These are phyloP conservation scores for Talaromyces wortmannii DNA, from an alignment of 495 filamentous ascomycete species.

Conservation along the genomic window DNA sequence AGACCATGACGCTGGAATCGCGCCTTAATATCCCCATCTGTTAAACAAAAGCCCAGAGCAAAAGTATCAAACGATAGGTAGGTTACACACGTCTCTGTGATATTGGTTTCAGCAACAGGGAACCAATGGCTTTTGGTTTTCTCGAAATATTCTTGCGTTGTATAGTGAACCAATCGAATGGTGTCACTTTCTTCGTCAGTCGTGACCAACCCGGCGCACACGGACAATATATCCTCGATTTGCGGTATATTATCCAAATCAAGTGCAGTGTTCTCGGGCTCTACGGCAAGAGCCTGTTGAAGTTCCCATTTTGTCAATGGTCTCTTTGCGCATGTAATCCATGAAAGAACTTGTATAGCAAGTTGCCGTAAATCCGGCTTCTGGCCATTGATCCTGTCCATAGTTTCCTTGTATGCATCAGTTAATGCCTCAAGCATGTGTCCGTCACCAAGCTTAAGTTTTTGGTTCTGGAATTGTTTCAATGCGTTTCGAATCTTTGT, in stretches of 20 bases:
- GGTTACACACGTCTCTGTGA: slow-evolving; percentile 8
- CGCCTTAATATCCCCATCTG: background rate
- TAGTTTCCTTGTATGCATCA: slow-evolving; percentile 12
- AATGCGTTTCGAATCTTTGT: background rate
- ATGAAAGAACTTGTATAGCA: slow-evolving; percentile 15
- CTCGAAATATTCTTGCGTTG: slow-evolving; percentile 36
- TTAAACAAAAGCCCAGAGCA: slow-evolving; percentile 6
- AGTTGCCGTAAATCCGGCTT: slow-evolving; percentile 23
- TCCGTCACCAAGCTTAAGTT: background rate
- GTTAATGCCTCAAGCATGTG: slow-evolving; percentile 7
- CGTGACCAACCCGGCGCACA: slow-evolving; percentile 27
- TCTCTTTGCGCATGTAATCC: slow-evolving; percentile 22
- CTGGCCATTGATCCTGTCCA: slow-evolving; percentile 16
- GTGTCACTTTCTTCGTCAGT: slow-evolving; percentile 36
- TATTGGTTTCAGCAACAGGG: slow-evolving; percentile 3
- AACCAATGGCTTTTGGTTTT: background rate
- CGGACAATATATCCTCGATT: slow-evolving; percentile 29
- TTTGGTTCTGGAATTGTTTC: slow-evolving; percentile 25
- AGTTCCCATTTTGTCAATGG: slow-evolving; percentile 16
- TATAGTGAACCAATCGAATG: slow-evolving; percentile 48
- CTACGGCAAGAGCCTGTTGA: slow-evolving; percentile 30
- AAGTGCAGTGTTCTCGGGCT: slow-evolving; percentile 28
- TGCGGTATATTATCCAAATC: slow-evolving; percentile 16
- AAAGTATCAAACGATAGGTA: slow-evolving; percentile 14
- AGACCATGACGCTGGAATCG: slow-evolving; percentile 17